Base-by-base conservation (phyloP, 371 early-diverging fungal species). In the Rhizopus sp. region DNA sequence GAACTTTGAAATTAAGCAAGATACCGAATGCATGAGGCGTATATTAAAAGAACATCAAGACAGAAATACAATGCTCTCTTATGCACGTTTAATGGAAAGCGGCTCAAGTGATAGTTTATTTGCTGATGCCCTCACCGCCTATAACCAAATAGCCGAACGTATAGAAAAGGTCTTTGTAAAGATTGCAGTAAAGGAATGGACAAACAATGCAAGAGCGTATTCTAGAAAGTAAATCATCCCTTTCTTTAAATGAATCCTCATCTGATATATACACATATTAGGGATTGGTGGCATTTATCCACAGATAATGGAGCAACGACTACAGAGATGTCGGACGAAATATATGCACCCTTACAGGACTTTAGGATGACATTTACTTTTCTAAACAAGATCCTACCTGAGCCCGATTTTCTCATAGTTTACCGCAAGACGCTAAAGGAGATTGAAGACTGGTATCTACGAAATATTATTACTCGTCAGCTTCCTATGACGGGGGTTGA, bases 381-480 rank as follows among this genome's bases (percentile, higher is more conserved):
- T 42, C 59, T 91, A 1, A 42, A 72, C 2, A 53, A 62, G 1
- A 62, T 70, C 2, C 59, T 88, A 8, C 87, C 89, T 0, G 50
- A 68, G 29, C 30, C 68, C 5, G 60, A 78, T n/a, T 83, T 84
- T 50, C 66, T 78, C 16, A 16, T 15, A 3, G 23, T 88, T 0
- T 79, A 77, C 46, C 72, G 75, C 7, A 68, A 73, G 8, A 56
- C 85, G 1, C 67, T 83, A 0, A 39, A 59, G 17, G 84, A 81
- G 30, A 72, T 91, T 23, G 86, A 87, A 57, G 87, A 86, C 5
- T 84, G 83, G 69, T 68, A 88, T 34, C 82, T 86, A 82, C 69
- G 75, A 10, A 64, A 81, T 54, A 64, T 88, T 9, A 70, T 89
- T 6, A 72, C 83, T 29, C 70, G 70, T 44, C 84, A 82, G 32